Base-by-base conservation (phyloP, 192 early-diverging fungal genomes). In the Gorgonomyces haynaldii region DNA sequence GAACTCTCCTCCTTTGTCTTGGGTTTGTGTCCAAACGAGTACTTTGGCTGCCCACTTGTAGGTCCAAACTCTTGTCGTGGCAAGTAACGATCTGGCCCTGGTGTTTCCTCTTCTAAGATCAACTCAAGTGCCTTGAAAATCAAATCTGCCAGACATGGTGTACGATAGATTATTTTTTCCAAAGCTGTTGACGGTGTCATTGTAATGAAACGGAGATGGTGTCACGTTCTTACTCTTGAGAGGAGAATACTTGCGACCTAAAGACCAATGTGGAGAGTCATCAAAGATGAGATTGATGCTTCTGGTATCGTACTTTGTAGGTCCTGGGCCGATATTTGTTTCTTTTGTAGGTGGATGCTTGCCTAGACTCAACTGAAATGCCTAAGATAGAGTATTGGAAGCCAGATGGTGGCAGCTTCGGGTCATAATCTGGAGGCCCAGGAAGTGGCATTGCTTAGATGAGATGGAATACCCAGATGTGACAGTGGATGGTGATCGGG, bases 301-400 rank as follows among this genome's bases (percentile, higher is more conserved):
- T 27, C 45, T 17, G 29, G 51, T 46, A 21, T 68, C 58, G 58
- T 69, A 68, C 30, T 62, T 57, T 10, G 19, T 23, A 22, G 72
- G 72, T 0, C 72, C 67, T 13, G 72, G 72, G 0, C 65, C 65
- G 9, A 45, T 10, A 28, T 45, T 50, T 16, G 42, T 40, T 26
- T 42, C 52, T 2, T 20, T n/a, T 24, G 43, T 52, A 5, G 34
- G 31, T n/a, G 28, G 15, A 15, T 57, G 37, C 31, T 67, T 61
- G 30, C 68, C n/a, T n/a, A n/a, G n/a, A n/a, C n/a, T n/a, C n/a
- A n/a, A n/a, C n/a, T n/a, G n/a, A n/a, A n/a, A n/a, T 75, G 8
- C 72, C 72, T 1, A 75, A 56, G 35, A 75, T 75, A 29, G 67
- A 70, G 50, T 66, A 64, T 31, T 61, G 59, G 21, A 63, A 56